Conservation (phyloP, 495 filamentous ascomycete genomes). For the Penicillium desertorum region DNA sequence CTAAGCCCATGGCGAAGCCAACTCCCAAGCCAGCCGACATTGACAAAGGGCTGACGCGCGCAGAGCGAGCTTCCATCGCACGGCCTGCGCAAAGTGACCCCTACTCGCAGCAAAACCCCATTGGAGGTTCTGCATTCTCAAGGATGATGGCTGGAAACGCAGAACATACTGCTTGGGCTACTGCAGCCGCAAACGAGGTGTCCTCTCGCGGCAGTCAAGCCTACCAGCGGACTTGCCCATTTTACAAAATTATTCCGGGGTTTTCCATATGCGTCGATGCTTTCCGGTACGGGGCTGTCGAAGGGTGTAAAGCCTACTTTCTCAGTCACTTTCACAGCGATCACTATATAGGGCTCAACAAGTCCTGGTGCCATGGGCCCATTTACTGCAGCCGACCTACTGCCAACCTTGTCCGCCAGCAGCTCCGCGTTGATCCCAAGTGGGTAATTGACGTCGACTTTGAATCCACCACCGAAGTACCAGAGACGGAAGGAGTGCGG, state of each 20-base stretch:
- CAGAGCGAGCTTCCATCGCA: constrained; percentile 65
- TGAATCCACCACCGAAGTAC: constrained; percentile 75
- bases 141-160: constrained; percentile 89
- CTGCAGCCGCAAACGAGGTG: constrained; percentile 75
- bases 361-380: constrained; percentile 86
- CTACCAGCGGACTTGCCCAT: constrained; percentile 87
- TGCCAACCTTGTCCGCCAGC: constrained; percentile 80
- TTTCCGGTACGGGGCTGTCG: constrained; percentile 90
- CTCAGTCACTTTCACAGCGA: constrained; percentile 98
- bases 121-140: constrained; percentile 69
- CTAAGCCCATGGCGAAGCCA: constrained; percentile 16
- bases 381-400: constrained; percentile 96
- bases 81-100: constrained; percentile 77
- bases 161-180: constrained; percentile 87
- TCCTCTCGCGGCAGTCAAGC: constrained; percentile 84
- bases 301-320: constrained; percentile 93
- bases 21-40: neutral
- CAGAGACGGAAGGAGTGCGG: constrained; percentile 72
- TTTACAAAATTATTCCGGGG: constrained; percentile 95
- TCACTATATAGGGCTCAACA: constrained; percentile 89
- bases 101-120: constrained; percentile 50
- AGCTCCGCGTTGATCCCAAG: constrained; percentile 81
- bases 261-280: constrained; percentile 94
- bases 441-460: constrained; percentile 86
- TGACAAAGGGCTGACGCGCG: constrained; percentile 47